These are phyloP conservation scores for Zygotorulaspora danielsina DNA, from an alignment of 805 yeast genomes.

Conservation along the genomic window DNA sequence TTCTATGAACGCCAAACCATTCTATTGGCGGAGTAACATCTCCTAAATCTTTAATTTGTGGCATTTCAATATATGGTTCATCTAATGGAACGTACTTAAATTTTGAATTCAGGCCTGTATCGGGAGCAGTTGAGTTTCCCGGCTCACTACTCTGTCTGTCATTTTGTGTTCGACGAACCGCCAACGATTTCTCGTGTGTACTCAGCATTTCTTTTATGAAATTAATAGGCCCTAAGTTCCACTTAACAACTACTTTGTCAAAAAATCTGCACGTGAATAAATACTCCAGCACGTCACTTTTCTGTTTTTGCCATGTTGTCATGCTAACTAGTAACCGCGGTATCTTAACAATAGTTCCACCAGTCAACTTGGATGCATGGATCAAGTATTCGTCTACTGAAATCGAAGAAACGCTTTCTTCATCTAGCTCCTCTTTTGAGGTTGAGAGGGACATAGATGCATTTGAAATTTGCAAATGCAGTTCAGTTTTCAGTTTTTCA, in stretches of 20 bases:
- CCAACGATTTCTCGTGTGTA: slow-evolving; percentile 70
- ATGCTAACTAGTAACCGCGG: slow-evolving; percentile 73
- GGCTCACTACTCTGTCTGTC: slow-evolving; percentile 26
- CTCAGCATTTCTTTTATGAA: slow-evolving; percentile 91
- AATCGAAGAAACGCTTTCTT: slow-evolving; percentile 43
- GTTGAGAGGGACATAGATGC: slow-evolving; percentile 64
- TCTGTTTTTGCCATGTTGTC: slow-evolving; percentile 63
- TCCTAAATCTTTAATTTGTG: slow-evolving; percentile 85
- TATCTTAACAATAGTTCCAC: slow-evolving; percentile 75
- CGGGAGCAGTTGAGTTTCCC: slow-evolving; percentile 14
- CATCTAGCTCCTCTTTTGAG: slow-evolving; percentile 48
- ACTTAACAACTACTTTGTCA: slow-evolving; percentile 83
- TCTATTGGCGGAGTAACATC: slow-evolving; percentile 97
- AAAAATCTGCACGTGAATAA: slow-evolving; percentile 71
- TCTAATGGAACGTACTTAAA: slow-evolving; percentile 53
- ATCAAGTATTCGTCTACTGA: slow-evolving; percentile 52
- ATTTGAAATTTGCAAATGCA: slow-evolving; percentile 59
- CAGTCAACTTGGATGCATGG: slow-evolving; percentile 56
- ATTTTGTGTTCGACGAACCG: slow-evolving; percentile 49
- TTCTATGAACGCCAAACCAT: slow-evolving; percentile 93
- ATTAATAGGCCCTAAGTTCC: slow-evolving; percentile 91
- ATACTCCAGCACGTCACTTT: slow-evolving; percentile 57
- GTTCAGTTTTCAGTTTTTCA: slow-evolving; percentile 44
- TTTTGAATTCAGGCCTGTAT: slow-evolving; percentile 36
- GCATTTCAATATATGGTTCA: slow-evolving; percentile 82